Conservation (phyloP, 1,284 basidiomycete species). For the Heterobasidion parviporum region DNA sequence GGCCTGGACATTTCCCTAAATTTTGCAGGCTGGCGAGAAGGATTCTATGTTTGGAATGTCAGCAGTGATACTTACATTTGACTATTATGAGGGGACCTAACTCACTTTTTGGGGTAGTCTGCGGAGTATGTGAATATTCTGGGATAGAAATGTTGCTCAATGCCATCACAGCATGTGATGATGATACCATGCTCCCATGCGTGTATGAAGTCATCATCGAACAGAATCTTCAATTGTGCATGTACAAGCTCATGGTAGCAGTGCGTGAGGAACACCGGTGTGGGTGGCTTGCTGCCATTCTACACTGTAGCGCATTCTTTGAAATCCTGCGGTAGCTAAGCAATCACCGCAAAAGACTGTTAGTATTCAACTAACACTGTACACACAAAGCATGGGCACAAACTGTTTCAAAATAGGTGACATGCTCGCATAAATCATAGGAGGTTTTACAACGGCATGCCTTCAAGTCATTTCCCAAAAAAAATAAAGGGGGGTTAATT, state of each 20-base stretch:
- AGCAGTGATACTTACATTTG: too few relatives aligned
- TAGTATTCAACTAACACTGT: too few relatives aligned
- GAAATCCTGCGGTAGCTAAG: too few relatives aligned
- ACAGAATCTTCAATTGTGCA: conserved; percentile 18
- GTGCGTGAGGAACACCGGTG: neutral
- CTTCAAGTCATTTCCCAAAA: conserved; percentile 18
- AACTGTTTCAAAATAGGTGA: neutral
- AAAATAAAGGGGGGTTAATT: conserved; percentile 10
- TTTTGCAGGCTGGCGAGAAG: too few relatives aligned
- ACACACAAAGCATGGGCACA: too few relatives aligned
- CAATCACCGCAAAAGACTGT: too few relatives aligned
- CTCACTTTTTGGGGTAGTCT: too few relatives aligned
- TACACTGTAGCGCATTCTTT: neutral
- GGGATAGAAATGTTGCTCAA: conserved; percentile 20
- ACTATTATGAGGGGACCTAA: too few relatives aligned
- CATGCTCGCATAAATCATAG: neutral
- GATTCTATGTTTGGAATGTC: too few relatives aligned
- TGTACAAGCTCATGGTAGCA: conserved; percentile 24
- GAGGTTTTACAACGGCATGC: conserved; percentile 15
- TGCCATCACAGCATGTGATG: conserved; percentile 22
- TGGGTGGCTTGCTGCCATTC: too few relatives aligned
- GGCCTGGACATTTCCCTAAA: too few relatives aligned
- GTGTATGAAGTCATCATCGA: conserved; percentile 18
- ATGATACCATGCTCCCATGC: conserved; percentile 23
- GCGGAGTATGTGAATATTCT: conserved; percentile 16